Conservation (phyloP, 805 yeast species). For the Saccharomycopsis vini region DNA sequence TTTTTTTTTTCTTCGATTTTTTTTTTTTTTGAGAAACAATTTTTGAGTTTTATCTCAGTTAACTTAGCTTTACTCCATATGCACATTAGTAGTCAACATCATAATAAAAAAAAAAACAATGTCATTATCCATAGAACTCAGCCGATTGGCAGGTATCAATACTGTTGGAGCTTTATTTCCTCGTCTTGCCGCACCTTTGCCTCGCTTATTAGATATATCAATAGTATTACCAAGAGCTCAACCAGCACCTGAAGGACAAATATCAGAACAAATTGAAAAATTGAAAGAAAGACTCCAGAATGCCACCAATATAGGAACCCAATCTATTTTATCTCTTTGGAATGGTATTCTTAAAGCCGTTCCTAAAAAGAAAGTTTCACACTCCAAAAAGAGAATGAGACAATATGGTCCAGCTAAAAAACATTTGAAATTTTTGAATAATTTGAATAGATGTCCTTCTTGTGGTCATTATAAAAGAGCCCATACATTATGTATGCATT, state of each 20-base stretch:
- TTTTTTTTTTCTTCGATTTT: no score
- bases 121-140: not conserved
- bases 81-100: no score
- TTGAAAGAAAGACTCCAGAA: constrained; percentile 1
- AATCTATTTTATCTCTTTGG: constrained; percentile 10
- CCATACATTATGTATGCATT: constrained; percentile 86
- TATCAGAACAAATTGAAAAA: not conserved
- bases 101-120: no score
- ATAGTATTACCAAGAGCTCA: not conserved
- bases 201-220: not conserved
- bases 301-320: constrained; percentile 1
- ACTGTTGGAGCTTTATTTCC: not conserved
- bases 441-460: constrained; percentile 85
- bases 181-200: not conserved
- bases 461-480: constrained; percentile 90
- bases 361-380: constrained; percentile 90
- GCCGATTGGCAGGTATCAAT: not conserved
- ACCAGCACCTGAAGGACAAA: not conserved
- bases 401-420: constrained; percentile 76
- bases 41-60: no score
- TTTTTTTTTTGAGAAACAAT: no score
- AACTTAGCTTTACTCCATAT: no score
- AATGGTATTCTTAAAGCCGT: constrained; percentile 74
- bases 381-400: constrained; percentile 76
- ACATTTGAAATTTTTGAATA: constrained; percentile 65